Evolutionary conservation across 352 stramenopile genomes (phyloP).

Genomic region (Phytophthora syringae): DNA sequence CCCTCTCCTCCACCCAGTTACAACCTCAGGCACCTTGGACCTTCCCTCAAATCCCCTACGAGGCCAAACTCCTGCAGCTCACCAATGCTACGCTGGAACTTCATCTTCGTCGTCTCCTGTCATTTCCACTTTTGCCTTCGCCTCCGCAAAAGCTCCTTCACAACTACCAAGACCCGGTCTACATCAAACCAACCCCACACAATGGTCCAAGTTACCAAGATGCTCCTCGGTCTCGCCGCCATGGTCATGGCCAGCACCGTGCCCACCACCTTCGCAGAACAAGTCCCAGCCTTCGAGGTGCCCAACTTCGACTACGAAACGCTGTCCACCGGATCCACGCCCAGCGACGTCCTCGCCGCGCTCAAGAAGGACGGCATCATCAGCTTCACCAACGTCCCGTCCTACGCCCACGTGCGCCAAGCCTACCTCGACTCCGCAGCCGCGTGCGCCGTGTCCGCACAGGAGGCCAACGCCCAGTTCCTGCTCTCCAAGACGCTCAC

Average conservation of each 20-base stretch:
- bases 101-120: slow-evolving; percentile 8
- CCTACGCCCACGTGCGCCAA: slow-evolving; percentile 46
- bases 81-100: background rate
- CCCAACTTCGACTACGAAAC: slow-evolving; percentile 64
- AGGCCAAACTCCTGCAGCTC: background rate
- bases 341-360: slow-evolving; percentile 47
- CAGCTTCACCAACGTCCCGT: slow-evolving; percentile 64
- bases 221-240: slow-evolving; percentile 24
- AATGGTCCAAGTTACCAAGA: slow-evolving; percentile 36
- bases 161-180: background rate
- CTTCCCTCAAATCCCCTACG: slow-evolving; percentile 12
- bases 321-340: slow-evolving; percentile 39
- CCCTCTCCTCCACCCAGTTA: slow-evolving; percentile 5
- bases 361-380: slow-evolving; percentile 79
- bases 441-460: slow-evolving; percentile 49
- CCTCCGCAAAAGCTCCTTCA: background rate
- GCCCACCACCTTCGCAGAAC: slow-evolving; percentile 21
- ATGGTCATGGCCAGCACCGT: slow-evolving; percentile 15
- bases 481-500: slow-evolving; percentile 62
- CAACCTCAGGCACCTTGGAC: background rate
- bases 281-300: slow-evolving; percentile 51
- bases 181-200: background rate
- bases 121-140: slow-evolving; percentile 24
- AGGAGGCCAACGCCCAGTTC: slow-evolving; percentile 43
- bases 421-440: slow-evolving; percentile 59